Conservation (phyloP, 1,284 basidiomycete genomes). For the Bondarzewia mesenterica region DNA sequence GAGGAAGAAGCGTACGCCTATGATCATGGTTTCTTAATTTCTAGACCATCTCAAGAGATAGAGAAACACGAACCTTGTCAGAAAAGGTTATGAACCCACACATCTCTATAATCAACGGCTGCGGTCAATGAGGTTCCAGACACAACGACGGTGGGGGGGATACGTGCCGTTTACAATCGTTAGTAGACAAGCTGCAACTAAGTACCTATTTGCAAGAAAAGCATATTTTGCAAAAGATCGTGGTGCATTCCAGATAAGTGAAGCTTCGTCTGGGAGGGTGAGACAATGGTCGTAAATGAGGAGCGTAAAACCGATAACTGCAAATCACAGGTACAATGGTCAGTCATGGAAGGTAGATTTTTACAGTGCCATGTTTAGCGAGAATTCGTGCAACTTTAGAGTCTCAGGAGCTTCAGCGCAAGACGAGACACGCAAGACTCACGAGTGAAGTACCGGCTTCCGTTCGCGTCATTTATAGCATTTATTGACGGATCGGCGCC, state of each 20-base stretch:
- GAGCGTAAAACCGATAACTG: neutral
- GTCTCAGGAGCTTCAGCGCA: no score
- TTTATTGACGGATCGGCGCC: neutral
- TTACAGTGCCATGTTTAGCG: neutral
- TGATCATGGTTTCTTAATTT: no score
- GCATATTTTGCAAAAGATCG: slow-evolving; percentile 1
- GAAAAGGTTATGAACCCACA: neutral
- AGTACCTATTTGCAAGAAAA: slow-evolving; percentile 1
- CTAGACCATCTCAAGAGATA: neutral
- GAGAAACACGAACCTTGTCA: neutral
- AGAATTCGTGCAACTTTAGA: no score
- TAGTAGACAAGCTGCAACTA: neutral
- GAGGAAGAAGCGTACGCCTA: no score
- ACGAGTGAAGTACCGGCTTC: neutral
- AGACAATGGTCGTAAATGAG: slow-evolving; percentile 2
- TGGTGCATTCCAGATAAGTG: slow-evolving; percentile 1
- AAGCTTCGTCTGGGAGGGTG: neutral
- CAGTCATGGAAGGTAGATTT: neutral
- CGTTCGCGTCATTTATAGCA: neutral
- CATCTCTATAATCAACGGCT: neutral
- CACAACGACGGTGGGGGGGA: neutral
- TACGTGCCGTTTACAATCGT: neutral
- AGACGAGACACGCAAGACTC: no score
- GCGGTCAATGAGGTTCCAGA: neutral
- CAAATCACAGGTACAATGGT: neutral